Evolutionary conservation across 495 filamentous ascomycete genomes (phyloP).

Genomic region (Penicillium paxilli): DNA sequence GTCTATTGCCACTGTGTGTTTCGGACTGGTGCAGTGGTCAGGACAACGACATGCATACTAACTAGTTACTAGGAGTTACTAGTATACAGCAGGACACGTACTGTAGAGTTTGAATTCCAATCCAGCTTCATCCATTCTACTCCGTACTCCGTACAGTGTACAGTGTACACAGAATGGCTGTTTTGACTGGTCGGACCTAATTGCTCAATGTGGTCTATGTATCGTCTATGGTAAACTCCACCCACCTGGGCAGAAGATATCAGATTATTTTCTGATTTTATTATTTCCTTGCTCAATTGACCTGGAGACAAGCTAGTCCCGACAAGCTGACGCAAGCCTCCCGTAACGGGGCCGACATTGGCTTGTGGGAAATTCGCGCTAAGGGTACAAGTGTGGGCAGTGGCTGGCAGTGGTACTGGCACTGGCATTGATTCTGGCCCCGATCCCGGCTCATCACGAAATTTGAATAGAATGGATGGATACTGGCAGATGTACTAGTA

Average conservation of each 20-base stretch:
- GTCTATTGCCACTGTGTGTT: too few relatives aligned
- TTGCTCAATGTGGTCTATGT: neutral
- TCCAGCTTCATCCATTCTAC: too few relatives aligned
- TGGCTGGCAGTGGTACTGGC: neutral
- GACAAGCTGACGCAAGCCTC: neutral
- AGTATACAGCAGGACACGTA: too few relatives aligned
- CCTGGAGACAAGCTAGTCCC: neutral
- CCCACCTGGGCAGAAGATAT: neutral
- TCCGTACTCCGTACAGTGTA: too few relatives aligned
- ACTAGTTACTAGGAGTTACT: too few relatives aligned
- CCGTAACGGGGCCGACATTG: neutral
- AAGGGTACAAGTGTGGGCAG: neutral
- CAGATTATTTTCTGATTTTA: neutral
- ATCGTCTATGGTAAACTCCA: conserved; percentile 2
- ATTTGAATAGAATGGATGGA: too few relatives aligned
- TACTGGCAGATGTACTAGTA: too few relatives aligned
- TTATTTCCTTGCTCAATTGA: neutral
- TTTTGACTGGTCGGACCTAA: neutral
- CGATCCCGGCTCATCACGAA: neutral
- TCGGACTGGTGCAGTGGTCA: neutral
- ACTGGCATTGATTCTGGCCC: neutral
- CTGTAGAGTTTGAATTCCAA: neutral
- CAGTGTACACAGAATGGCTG: neutral
- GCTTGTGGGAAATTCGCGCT: neutral
- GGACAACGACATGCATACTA: too few relatives aligned